Percentiles rank a stretch among this genome's conserved stretches.
Evolutionary conservation across 1,139 yeast genomes (phyloP).

Genomic region (Meyerozyma smithsonii): DNA sequence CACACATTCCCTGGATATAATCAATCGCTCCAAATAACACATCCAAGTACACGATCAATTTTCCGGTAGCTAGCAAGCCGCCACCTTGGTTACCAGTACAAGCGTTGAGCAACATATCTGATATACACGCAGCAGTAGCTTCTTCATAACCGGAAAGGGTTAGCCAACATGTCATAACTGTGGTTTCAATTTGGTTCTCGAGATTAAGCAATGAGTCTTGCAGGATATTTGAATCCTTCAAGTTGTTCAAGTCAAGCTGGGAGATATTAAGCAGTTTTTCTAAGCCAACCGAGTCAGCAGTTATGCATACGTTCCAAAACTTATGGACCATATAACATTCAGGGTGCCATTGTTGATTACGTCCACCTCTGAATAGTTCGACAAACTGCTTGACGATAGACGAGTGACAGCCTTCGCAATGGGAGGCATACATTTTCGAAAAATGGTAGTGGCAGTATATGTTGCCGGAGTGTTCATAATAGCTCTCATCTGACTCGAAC

Average conservation of each 20-base stretch:
- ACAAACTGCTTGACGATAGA: conserved; percentile 93
- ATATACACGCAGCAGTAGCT: conserved; percentile 84
- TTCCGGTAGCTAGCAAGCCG: conserved; percentile 72
- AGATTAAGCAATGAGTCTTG: conserved; percentile 37
- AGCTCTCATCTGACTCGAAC: conserved; percentile 89
- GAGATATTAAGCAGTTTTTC: conserved; percentile 24
- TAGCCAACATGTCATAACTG: conserved; percentile 82
- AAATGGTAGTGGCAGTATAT: conserved; percentile 92
- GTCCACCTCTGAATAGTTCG: conserved; percentile 88
- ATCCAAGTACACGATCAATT: conserved; percentile 69
- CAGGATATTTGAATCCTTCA: conserved; percentile 9
- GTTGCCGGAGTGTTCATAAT: conserved; percentile 79
- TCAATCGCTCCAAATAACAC: conserved; percentile 78
- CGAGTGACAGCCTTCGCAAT: conserved; percentile 90
- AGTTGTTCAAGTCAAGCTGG: conserved; percentile 9
- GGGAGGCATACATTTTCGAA: conserved; percentile 75
- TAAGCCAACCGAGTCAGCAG: conserved; percentile 59
- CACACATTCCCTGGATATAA: conserved; percentile 34
- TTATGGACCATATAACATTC: conserved; percentile 98
- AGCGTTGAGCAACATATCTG: conserved; percentile 87
- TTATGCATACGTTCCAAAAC: conserved; percentile 89
- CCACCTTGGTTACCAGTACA: conserved; percentile 68
- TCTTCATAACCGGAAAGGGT: conserved; percentile 88
- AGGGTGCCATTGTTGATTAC: conserved; percentile 97
- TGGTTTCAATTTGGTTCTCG: conserved; percentile 63